These are phyloP conservation scores for Parietichytrium sp. DNA, from an alignment of 108 stramenopile species.

Conservation along the genomic window DNA sequence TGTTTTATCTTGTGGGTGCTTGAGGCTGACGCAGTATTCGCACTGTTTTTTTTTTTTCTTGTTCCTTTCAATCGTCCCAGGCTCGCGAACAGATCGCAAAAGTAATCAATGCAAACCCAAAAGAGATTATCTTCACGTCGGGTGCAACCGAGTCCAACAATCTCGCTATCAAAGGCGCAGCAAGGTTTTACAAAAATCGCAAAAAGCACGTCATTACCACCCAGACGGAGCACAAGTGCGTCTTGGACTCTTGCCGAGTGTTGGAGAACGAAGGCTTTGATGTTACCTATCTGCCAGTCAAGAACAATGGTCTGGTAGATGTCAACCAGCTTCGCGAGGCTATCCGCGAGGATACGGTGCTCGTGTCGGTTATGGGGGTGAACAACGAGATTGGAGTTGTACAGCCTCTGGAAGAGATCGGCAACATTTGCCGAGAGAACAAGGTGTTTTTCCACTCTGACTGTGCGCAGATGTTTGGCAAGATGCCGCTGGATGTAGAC, in stretches of 20 bases:
- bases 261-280: slow-evolving; percentile 95
- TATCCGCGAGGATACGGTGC: slow-evolving; percentile 88
- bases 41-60: too few relatives aligned
- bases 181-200: slow-evolving; percentile 81
- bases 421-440: slow-evolving; percentile 79
- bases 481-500: slow-evolving; percentile 92
- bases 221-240: slow-evolving; percentile 99
- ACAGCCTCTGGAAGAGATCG: slow-evolving; percentile 92
- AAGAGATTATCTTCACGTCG: slow-evolving; percentile 95
- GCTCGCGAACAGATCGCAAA: slow-evolving; percentile 77
- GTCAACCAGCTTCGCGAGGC: slow-evolving; percentile 78
- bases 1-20: too few relatives aligned
- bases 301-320: slow-evolving; percentile 84
- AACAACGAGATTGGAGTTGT: slow-evolving; percentile 99
- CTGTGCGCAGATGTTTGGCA: slow-evolving; percentile 96
- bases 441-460: slow-evolving; percentile 97
- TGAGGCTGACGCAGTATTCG: too few relatives aligned
- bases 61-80: too few relatives aligned
- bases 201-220: slow-evolving; percentile 95
- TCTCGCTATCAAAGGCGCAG: slow-evolving; percentile 93
- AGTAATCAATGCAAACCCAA: slow-evolving; percentile 81
- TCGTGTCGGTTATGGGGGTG: slow-evolving; percentile 95
- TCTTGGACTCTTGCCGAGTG: slow-evolving; percentile 89
- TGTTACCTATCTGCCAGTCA: slow-evolving; percentile 91
- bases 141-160: slow-evolving; percentile 99